A percentile compares a stretch with the other conserved stretches of the same genome.
Evolutionary conservation across 208 protist species (phyloP).

Genomic region (Zelonia costaricensis): DNA sequence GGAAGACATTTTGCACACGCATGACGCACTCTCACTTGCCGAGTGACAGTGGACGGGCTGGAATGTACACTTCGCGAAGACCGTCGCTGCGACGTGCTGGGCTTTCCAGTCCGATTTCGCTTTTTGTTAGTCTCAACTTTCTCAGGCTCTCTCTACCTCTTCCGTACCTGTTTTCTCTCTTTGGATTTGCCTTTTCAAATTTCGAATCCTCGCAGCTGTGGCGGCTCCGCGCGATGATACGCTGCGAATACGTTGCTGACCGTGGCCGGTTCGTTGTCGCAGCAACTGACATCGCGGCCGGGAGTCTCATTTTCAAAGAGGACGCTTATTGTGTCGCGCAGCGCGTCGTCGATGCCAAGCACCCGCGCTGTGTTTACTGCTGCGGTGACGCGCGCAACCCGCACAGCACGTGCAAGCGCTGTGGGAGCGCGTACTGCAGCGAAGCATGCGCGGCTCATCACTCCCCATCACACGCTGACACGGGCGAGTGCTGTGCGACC

Average conservation of each 20-base stretch:
- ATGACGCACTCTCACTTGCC: too few species aligned
- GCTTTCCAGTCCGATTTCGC: too few species aligned
- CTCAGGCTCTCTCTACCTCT: too few species aligned
- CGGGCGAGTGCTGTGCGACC: slow-evolving; percentile 32
- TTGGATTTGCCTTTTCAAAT: too few species aligned
- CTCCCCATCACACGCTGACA: background rate
- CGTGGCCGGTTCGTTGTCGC: slow-evolving; percentile 29
- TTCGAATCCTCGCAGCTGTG: too few species aligned
- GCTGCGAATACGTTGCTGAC: slow-evolving; percentile 15
- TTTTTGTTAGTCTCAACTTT: too few species aligned
- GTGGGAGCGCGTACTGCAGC: slow-evolving; percentile 19
- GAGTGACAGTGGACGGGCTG: too few species aligned
- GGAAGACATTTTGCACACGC: too few species aligned
- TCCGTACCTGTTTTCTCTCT: too few species aligned
- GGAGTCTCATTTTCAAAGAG: slow-evolving; percentile 32
- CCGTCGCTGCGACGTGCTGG: too few species aligned
- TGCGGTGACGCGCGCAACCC: background rate
- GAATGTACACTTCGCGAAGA: too few species aligned
- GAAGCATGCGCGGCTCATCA: slow-evolving; percentile 19
- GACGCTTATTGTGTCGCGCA: slow-evolving; percentile 29
- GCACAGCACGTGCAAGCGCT: slow-evolving; percentile 11
- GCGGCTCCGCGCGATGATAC: slow-evolving; percentile 17
- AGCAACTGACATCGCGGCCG: slow-evolving; percentile 21
- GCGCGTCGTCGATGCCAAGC: slow-evolving; percentile 11
- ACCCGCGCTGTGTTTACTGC: slow-evolving; percentile 28